These are phyloP conservation scores for Phytophthora megakarya DNA, from an alignment of 352 stramenopile genomes.

Conservation along the genomic window DNA sequence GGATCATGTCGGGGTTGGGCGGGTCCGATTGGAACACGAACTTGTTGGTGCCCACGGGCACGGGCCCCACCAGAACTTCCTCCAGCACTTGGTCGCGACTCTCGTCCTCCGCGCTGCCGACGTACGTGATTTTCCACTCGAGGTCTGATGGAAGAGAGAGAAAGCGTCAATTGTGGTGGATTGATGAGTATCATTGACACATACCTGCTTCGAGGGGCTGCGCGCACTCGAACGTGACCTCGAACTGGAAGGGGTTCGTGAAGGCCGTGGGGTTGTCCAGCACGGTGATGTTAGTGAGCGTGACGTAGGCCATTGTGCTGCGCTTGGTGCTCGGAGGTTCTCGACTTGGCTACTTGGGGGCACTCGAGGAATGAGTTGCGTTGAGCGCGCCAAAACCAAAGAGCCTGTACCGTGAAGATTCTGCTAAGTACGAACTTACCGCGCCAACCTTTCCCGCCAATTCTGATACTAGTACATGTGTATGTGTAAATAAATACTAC, in stretches of 20 bases:
- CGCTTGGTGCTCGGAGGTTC: conserved; percentile 11
- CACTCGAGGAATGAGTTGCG: conserved; percentile 23
- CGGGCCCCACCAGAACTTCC: conserved; percentile 97
- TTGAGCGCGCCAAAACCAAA: conserved; percentile 30
- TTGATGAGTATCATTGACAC: conserved; percentile 17
- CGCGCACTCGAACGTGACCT: conserved; percentile 99
- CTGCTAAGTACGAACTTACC: conserved; percentile 29
- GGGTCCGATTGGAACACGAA: conserved; percentile 98
- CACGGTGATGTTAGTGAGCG: conserved; percentile 95
- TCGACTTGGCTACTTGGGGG: conserved; percentile 17
- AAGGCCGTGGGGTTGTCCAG: conserved; percentile 98
- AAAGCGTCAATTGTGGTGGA: too few relatives aligned
- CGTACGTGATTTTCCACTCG: conserved; percentile 99
- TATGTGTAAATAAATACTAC: too few relatives aligned
- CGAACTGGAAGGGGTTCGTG: conserved; percentile 99
- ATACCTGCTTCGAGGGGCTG: conserved; percentile 94
- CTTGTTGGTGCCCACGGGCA: conserved; percentile 98
- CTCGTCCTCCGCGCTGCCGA: conserved; percentile 96
- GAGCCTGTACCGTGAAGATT: conserved; percentile 2
- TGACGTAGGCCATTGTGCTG: conserved; percentile 82
- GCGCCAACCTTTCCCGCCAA: conserved; percentile 27
- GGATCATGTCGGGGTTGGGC: conserved; percentile 92
- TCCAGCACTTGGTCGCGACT: conserved; percentile 97
- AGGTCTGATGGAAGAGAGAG: conserved; percentile 81
- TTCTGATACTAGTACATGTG: too few relatives aligned